These are phyloP conservation scores for Tritrichomonas foetus DNA, from an alignment of 208 protist genomes.

Conservation along the genomic window DNA sequence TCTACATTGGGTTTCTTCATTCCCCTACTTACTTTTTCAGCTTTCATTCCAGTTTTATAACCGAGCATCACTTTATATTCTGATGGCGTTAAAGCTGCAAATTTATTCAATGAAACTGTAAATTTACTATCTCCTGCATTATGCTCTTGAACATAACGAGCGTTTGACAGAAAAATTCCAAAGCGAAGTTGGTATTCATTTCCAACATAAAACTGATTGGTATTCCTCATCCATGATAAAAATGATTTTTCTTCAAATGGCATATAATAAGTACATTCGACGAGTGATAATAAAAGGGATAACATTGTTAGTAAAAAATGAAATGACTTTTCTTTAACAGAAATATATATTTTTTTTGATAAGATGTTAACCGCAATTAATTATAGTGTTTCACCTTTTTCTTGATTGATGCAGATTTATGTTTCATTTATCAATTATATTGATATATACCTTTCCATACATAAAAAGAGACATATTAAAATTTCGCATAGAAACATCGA, in stretches of 20 bases:
- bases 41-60: background rate
- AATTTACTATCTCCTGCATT: background rate
- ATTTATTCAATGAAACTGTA: background rate
- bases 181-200: background rate
- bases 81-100: background rate
- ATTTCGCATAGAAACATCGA: no score
- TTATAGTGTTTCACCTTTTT: no score
- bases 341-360: no score
- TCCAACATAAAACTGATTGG: background rate
- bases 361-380: no score
- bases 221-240: background rate
- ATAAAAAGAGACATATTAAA: no score
- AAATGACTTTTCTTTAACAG: no score
- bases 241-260: slow-evolving; percentile 15
- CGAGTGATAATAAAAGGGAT: no score
- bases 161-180: background rate
- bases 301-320: no score
- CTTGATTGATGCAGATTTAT: no score
- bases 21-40: background rate
- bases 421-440: no score
- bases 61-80: background rate
- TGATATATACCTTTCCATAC: no score
- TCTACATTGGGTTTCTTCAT: background rate
- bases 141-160: background rate
- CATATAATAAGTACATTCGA: no score